Conservation (phyloP, 495 filamentous ascomycete genomes). For the Neurospora sp. region DNA sequence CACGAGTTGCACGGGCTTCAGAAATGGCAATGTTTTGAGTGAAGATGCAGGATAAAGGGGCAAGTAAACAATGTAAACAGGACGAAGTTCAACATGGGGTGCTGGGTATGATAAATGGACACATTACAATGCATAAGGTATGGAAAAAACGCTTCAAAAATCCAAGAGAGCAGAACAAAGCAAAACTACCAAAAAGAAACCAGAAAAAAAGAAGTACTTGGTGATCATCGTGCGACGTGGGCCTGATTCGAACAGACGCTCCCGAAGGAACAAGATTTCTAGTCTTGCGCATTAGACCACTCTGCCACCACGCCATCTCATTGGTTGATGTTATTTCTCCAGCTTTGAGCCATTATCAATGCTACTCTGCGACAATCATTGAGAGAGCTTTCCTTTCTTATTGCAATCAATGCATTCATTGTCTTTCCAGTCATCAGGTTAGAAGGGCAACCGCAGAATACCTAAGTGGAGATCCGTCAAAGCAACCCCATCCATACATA, state of each 20-base stretch:
- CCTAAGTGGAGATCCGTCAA: neutral
- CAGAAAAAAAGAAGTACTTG: neutral
- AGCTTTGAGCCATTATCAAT: neutral
- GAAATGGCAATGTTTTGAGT: no score
- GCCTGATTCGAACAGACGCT: neutral
- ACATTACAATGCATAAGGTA: no score
- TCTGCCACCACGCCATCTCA: neutral
- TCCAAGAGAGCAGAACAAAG: neutral
- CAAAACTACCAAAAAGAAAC: neutral
- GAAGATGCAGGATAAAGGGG: no score
- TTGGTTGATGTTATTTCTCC: neutral
- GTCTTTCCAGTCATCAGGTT: neutral
- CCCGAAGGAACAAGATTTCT: neutral
- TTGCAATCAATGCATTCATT: neutral
- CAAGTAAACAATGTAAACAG: no score
- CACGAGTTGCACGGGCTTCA: no score
- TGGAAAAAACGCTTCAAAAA: no score
- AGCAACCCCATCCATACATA: neutral
- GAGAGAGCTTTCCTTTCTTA: neutral
- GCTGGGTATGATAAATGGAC: no score
- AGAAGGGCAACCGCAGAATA: accelerated
- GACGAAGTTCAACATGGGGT: no score
- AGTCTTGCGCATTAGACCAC: neutral
- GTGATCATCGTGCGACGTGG: neutral
- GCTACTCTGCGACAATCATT: neutral